Conservation (phyloP, 495 filamentous ascomycete species). For the Opeltia flavorubescens region DNA sequence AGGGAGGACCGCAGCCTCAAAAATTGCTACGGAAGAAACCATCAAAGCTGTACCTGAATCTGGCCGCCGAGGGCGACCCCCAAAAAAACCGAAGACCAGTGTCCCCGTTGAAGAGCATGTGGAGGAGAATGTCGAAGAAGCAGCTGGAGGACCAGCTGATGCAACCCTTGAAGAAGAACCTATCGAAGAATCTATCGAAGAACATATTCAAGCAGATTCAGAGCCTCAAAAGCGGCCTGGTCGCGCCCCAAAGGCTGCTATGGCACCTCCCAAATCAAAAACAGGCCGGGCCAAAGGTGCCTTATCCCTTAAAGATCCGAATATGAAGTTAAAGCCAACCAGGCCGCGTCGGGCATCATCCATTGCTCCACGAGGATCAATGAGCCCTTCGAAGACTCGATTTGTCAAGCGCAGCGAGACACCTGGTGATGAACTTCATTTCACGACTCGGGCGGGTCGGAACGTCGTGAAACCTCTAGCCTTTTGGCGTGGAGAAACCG, state of each 20-base stretch:
- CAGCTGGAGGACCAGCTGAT: too few species aligned
- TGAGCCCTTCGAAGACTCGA: constrained; percentile 30
- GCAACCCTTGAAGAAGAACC: too few species aligned
- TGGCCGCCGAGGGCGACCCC: not conserved
- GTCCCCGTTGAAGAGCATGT: constrained; percentile 9
- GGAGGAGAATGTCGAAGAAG: not conserved
- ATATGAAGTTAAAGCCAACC: constrained; percentile 13
- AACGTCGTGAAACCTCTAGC: constrained; percentile 59
- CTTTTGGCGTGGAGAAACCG: constrained; percentile 74
- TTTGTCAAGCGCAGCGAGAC: constrained; percentile 59
- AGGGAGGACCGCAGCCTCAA: not conserved
- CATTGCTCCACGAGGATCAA: constrained; percentile 29
- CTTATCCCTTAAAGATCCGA: not conserved
- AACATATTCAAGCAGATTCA: not conserved
- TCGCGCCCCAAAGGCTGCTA: not conserved
- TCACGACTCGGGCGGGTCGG: constrained; percentile 41
- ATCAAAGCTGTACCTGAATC: not conserved
- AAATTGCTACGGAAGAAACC: constrained; percentile 1
- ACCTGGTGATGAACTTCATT: constrained; percentile 34
- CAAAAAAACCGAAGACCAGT: constrained; percentile 16
- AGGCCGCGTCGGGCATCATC: constrained; percentile 16
- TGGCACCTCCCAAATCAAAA: not conserved
- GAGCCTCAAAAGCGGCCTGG: not conserved
- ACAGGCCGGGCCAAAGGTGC: not conserved
- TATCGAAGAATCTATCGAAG: not conserved